Evolutionary conservation across 352 stramenopile species (phyloP).

Genomic region (Phytophthora uliginosa): DNA sequence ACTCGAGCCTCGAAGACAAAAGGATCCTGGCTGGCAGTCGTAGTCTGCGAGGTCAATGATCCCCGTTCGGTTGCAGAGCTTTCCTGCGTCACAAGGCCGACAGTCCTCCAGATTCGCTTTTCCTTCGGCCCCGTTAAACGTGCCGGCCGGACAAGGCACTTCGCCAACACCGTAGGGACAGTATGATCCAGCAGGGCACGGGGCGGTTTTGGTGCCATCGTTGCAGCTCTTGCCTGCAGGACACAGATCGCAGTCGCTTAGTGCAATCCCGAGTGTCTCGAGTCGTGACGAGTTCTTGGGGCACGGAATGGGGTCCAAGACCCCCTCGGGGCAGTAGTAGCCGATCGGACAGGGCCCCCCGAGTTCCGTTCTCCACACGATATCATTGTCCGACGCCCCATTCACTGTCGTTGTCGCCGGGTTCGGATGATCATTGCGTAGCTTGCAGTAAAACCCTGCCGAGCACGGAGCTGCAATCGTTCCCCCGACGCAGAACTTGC

Average conservation of each 20-base stretch:
- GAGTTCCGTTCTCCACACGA: conserved; percentile 50
- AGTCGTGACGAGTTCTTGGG: conserved; percentile 66
- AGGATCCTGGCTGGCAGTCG: conserved; percentile 78
- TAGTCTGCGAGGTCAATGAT: conserved; percentile 66
- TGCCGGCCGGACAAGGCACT: conserved; percentile 66
- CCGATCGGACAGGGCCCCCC: conserved; percentile 79
- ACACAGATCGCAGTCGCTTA: conserved; percentile 82
- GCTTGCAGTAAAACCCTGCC: conserved; percentile 88
- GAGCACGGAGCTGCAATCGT: conserved; percentile 78
- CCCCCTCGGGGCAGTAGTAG: conserved; percentile 82
- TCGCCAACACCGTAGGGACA: conserved; percentile 57
- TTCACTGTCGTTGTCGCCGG: conserved; percentile 32
- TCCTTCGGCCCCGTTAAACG: conserved; percentile 61
- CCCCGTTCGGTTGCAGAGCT: conserved; percentile 78
- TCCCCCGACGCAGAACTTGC: conserved; percentile 84
- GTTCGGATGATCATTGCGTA: conserved; percentile 70
- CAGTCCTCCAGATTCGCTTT: conserved; percentile 62
- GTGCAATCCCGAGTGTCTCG: conserved; percentile 52
- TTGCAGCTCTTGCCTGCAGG: conserved; percentile 90
- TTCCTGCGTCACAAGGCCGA: conserved; percentile 66
- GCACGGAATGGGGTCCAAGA: conserved; percentile 76
- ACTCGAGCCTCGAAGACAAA: conserved; percentile 65
- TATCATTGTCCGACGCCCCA: conserved; percentile 1
- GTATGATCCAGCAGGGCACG: conserved; percentile 74
- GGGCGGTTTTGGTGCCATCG: conserved; percentile 67